Base-by-base conservation (phyloP, 2,329 filamentous ascomycete species). In the Emmonsiellopsis sp. region DNA sequence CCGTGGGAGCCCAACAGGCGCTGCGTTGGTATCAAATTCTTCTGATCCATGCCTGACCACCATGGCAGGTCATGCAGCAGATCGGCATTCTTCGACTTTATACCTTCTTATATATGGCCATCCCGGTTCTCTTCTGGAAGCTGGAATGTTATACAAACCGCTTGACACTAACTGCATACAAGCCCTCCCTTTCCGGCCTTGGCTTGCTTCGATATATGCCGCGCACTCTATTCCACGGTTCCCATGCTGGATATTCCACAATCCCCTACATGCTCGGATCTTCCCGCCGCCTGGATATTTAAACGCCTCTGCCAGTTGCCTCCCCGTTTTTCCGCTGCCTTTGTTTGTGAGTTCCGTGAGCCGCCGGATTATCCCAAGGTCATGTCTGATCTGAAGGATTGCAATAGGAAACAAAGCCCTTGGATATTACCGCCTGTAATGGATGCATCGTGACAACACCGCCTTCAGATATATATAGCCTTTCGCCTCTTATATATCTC, bases 371-470 rank as follows among this genome's bases (percentile, higher is more conserved):
- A 52, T 43, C 36, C 43, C 39, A 51, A 51, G 57, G 54, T 52
- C 48, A 59, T 57, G 57, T 55, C 54, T 57, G 56, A 57, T 53
- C 54, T 45, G 27, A 52, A 52, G 51, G 32, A 33, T 46, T 54
- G 45, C 34, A 51, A 51, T 55, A 57, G 52, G 53, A 57, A 54
- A 53, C 49, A 42, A 40, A 9, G 51, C 42, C 53, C 40, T 48
- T 53, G 55, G 55, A 57, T 49, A 47, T 53, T 58, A 51, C 27
- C 48, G 44, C 53, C 47, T 52, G 8, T 46, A 37, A 55, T 49
- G 49, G 39, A 42, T 53, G 46, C 50, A 42, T 27, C 42, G 17
- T 42, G 36, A 43, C 47, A 46, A 44, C 36, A 46, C 32, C 39
- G 40, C 34, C 34, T 37, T 44, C 46, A 17, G 11, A n/a, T 46